phyloP scores from a whole-genome alignment of 768 basidiomycete genomes.

The Leucogyrophana mollusca region DNA sequence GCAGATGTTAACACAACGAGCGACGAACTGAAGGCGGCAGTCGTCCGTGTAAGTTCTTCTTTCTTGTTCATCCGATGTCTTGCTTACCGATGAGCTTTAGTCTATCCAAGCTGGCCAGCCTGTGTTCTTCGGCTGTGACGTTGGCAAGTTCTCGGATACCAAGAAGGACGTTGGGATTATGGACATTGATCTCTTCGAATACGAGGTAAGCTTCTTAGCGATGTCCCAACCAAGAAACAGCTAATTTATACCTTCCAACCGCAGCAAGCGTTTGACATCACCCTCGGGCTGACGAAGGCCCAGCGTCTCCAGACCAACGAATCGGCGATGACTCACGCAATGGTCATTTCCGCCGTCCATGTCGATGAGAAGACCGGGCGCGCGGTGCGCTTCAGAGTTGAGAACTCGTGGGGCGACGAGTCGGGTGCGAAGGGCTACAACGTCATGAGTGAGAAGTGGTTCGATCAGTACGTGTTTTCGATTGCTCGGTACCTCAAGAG shows the following conservation, averaged over 20 bases:
- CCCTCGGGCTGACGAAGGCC: constrained; percentile 78
- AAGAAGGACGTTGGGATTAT: constrained; percentile 65
- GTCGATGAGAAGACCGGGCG: constrained; percentile 66
- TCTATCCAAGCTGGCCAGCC: constrained; percentile 85
- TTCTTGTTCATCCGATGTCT: background rate
- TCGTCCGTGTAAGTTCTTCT: constrained; percentile 56
- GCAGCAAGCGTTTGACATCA: constrained; percentile 82
- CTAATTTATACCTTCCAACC: background rate
- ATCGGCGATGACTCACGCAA: constrained; percentile 89
- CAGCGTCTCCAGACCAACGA: constrained; percentile 81
- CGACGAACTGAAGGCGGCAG: constrained; percentile 75
- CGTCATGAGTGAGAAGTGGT: constrained; percentile 93
- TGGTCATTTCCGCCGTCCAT: constrained; percentile 88
- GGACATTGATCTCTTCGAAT: constrained; percentile 82
- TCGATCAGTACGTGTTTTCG: constrained; percentile 66
- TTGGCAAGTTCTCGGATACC: constrained; percentile 80
- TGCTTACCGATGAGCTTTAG: constrained; percentile 22
- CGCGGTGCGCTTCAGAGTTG: constrained; percentile 91
- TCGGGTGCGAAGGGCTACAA: constrained; percentile 84
- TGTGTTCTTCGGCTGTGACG: constrained; percentile 96
- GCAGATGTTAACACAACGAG: constrained; percentile 89
- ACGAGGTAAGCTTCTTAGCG: constrained; percentile 49
- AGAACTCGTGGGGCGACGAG: constrained; percentile 90
- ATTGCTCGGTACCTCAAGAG: background rate
- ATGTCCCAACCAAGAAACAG: background rate